These are phyloP conservation scores for Prorocentrum cordatum DNA, from an alignment of 169 alveolate genomes.

Conservation along the genomic window DNA sequence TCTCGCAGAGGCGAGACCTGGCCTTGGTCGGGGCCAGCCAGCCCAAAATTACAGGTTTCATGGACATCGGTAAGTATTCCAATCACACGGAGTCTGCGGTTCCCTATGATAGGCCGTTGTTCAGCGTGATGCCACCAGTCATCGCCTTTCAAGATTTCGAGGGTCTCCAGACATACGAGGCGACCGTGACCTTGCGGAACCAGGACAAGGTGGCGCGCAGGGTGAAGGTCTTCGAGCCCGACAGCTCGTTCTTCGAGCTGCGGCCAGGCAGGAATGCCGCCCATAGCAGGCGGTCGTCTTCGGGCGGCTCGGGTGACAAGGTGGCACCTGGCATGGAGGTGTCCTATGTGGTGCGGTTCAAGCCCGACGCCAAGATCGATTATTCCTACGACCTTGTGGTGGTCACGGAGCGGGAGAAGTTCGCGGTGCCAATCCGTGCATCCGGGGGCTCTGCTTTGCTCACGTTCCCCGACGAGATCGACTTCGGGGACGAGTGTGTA, in stretches of 20 bases:
- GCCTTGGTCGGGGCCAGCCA: too few species aligned
- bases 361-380: slow-evolving; percentile 74
- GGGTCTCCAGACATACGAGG: slow-evolving; percentile 48
- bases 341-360: slow-evolving; percentile 67
- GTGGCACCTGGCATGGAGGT: slow-evolving; percentile 71
- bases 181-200: too few species aligned
- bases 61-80: slow-evolving; percentile 19
- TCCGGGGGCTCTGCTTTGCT: slow-evolving; percentile 82
- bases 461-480: slow-evolving; percentile 85
- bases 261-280: not conserved
- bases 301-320: slow-evolving; percentile 4
- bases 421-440: slow-evolving; percentile 84
- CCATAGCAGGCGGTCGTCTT: too few species aligned
- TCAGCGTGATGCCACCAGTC: slow-evolving; percentile 47
- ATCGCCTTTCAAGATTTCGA: not conserved
- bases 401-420: slow-evolving; percentile 86
- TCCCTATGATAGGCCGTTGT: not conserved
- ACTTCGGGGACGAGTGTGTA: slow-evolving; percentile 83
- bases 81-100: slow-evolving; percentile 6
- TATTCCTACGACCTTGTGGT: slow-evolving; percentile 84
- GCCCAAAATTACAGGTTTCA: slow-evolving; percentile 37
- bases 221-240: slow-evolving; percentile 8
- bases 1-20: too few species aligned
- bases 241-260: not conserved
- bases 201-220: slow-evolving; percentile 53